Percentiles rank a stretch among this genome's conserved stretches.
Conservation (phyloP, 495 filamentous ascomycete genomes). For the Sordaria brevicollis region DNA sequence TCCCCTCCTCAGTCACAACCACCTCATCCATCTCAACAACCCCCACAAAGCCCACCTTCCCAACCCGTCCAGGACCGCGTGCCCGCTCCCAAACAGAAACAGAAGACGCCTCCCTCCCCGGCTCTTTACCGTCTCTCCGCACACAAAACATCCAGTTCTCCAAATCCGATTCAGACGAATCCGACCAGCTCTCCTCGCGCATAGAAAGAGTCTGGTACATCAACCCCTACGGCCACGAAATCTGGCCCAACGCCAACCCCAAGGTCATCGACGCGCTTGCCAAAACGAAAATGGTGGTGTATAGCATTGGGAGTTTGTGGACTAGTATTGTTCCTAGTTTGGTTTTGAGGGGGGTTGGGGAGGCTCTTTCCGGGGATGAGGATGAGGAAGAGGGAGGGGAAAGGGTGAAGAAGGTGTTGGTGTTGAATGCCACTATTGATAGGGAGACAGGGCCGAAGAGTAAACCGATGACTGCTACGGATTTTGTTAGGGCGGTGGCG, state of each 20-base stretch:
- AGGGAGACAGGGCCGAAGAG: conserved; percentile 67
- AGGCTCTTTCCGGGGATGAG: conserved; percentile 26
- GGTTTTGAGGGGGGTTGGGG: conserved; percentile 55
- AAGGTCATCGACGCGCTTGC: conserved; percentile 59
- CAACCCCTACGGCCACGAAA: conserved; percentile 89
- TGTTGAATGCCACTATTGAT: conserved; percentile 74
- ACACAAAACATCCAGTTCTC: conserved; percentile 69
- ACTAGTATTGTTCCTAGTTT: conserved; percentile 67
- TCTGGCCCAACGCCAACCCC: conserved; percentile 69
- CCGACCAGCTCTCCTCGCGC: conserved; percentile 58
- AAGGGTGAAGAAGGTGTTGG: conserved; percentile 65
- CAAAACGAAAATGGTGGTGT: conserved; percentile 58
- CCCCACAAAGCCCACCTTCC: background rate
- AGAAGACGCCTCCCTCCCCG: conserved; percentile 84
- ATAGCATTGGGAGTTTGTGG: conserved; percentile 85
- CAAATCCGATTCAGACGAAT: conserved; percentile 39
- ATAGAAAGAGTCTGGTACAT: conserved; percentile 92
- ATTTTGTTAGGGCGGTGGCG: conserved; percentile 72
- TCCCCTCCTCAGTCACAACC: background rate
- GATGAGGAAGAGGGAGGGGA: conserved; percentile 3
- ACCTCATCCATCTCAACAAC: background rate
- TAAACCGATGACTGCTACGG: conserved; percentile 53
- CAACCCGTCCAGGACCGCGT: conserved; percentile 24
- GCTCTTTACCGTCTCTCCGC: conserved; percentile 67
- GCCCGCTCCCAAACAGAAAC: conserved; percentile 33